Evolutionary conservation across 371 early-diverging fungal genomes (phyloP), one percentile per base, ranked within the genome.

Genomic region (Lichtheimia corymbifera): DNA sequence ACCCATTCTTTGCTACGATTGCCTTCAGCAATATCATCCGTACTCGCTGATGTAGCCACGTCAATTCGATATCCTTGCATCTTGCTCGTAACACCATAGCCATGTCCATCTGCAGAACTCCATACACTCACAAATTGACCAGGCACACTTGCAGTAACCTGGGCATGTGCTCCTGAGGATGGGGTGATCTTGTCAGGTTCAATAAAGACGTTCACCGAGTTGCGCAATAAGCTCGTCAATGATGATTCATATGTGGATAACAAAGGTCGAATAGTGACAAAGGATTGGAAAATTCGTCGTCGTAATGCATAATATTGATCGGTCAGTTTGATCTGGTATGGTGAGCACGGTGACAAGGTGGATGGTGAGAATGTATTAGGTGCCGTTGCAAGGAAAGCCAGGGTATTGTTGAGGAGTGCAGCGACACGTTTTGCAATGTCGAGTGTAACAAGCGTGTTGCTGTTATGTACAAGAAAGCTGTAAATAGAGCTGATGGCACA

Each of bases 381-480:
- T 3, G 91, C 81, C 1, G 86, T 77, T 0, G 83, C 71, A 18
- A 89, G 70, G 62, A 89, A 92, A 0, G 86, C 79, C 25, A 93
- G 66, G 4, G 88, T 82, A 63, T 93, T 93, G 67, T 86, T 89
- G 55, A 95, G 66, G n/a, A 89, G 70, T 3, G 92, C 92, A 0
- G 90, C 84, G 15, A 93, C 77, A 14, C 95, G 81, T 70, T 95
- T 93, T 12, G 89, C 88, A 15, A 92, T 87, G 72, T 93, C 95
- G 15, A 86, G 64, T 0, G 90, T 88, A 4, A 88, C 82, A 12
- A 93, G 68, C 2, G 87, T 84, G 13, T 85, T 77, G 22, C 72
- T 69, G 61, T 92, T 92, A 72, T 87, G 88, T 5, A 76, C 68
- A 53, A 95, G 68, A 55, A 93, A 92, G 53, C 89, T 83, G 40